Evolutionary conservation across 2,329 filamentous ascomycete genomes (phyloP).

Genomic region (Capronia epimyces): DNA sequence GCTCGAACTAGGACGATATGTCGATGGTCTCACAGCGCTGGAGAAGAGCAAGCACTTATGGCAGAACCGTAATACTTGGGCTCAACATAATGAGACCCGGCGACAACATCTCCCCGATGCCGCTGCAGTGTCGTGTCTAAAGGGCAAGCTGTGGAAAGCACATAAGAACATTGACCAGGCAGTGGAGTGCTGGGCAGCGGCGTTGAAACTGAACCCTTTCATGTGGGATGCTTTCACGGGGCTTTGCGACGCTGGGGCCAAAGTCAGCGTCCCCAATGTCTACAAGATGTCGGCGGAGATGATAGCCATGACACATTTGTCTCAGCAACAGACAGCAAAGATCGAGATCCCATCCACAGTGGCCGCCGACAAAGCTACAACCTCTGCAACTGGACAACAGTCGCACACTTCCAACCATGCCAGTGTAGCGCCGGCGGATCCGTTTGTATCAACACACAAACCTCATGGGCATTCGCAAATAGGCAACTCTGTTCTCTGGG

Average conservation of each 20-base stretch:
- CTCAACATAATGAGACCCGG: slow-evolving; percentile 71
- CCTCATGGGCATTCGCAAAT: slow-evolving; percentile 34
- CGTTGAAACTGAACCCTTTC: slow-evolving; percentile 84
- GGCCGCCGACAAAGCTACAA: slow-evolving; percentile 32
- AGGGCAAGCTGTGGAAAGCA: slow-evolving; percentile 80
- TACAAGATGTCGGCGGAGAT: slow-evolving; percentile 70
- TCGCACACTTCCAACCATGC: slow-evolving; percentile 29
- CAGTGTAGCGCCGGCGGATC: slow-evolving; percentile 39
- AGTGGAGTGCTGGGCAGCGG: slow-evolving; percentile 78
- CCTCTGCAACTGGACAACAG: slow-evolving; percentile 15
- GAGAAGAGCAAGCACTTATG: slow-evolving; percentile 77
- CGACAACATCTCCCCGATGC: slow-evolving; percentile 75
- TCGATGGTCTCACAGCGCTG: slow-evolving; percentile 75
- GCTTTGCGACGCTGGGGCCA: slow-evolving; percentile 70
- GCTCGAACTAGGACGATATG: slow-evolving; percentile 68
- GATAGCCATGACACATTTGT: slow-evolving; percentile 42
- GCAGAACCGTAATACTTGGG: slow-evolving; percentile 69
- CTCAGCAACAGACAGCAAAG: slow-evolving; percentile 29
- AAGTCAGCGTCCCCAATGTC: slow-evolving; percentile 75
- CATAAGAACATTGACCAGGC: slow-evolving; percentile 78
- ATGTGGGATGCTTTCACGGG: slow-evolving; percentile 96
- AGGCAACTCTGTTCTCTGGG: slow-evolving; percentile 44
- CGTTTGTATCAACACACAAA: slow-evolving; percentile 38
- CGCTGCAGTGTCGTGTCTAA: slow-evolving; percentile 71
- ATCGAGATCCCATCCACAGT: slow-evolving; percentile 29